Percentiles rank a stretch among this genome's conserved stretches.
Evolutionary conservation across 495 filamentous ascomycete genomes (phyloP).

Genomic region (Aspergillus taichungensis): DNA sequence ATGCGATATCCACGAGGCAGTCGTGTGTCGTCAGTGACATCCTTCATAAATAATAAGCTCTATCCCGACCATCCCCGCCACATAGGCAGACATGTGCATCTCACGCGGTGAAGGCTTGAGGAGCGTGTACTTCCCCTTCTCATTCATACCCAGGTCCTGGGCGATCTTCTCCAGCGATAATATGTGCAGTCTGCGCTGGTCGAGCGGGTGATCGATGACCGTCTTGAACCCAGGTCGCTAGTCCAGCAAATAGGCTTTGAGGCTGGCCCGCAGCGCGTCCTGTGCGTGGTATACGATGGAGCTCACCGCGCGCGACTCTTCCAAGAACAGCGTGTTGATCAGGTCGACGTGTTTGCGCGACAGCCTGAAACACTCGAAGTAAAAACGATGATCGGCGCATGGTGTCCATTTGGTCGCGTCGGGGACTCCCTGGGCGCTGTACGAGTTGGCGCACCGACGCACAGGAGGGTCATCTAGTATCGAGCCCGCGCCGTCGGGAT

Average conservation of each 20-base stretch:
- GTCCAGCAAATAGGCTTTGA: not conserved
- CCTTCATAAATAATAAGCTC: not conserved
- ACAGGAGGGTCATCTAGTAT: conserved; percentile 31
- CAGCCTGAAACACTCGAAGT: conserved; percentile 31
- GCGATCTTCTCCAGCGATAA: not conserved
- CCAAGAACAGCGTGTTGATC: conserved; percentile 36
- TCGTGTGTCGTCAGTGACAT: not conserved
- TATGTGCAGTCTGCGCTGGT: not conserved
- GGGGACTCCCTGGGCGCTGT: conserved; percentile 1
- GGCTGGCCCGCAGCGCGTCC: not conserved
- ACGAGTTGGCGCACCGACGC: conserved; percentile 13
- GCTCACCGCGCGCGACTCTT: conserved; percentile 16
- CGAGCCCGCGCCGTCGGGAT: conserved; percentile 8
- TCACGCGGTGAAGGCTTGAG: not conserved
- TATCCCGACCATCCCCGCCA: not conserved
- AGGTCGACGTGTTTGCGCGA: conserved; percentile 23
- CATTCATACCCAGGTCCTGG: not conserved
- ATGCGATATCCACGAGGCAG: not conserved
- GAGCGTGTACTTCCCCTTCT: not conserved
- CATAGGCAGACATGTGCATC: not conserved
- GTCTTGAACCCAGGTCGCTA: not conserved
- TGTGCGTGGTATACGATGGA: conserved; percentile 3
- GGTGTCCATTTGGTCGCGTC: conserved; percentile 8
- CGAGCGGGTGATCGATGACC: not conserved
- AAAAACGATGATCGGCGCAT: conserved; percentile 24